A percentile compares a stretch with the other conserved stretches of the same genome.
Evolutionary conservation across 1,139 yeast genomes (phyloP).

Genomic region (Taphrina wiesneri): DNA sequence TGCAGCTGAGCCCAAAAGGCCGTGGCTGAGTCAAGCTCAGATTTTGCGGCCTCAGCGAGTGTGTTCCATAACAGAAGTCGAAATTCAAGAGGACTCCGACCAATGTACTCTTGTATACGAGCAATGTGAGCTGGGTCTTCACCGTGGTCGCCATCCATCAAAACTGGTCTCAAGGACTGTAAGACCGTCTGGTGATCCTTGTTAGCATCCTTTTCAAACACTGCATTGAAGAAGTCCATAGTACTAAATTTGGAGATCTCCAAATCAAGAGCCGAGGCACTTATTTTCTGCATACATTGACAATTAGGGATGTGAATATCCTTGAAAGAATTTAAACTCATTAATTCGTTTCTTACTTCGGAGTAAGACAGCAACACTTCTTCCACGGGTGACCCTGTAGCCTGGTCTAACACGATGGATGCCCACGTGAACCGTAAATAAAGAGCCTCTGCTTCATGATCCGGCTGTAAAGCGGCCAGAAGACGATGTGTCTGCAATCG

Average conservation of each 20-base stretch:
- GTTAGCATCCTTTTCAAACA: constrained; percentile 49
- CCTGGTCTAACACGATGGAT: constrained; percentile 48
- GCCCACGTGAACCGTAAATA: constrained; percentile 50
- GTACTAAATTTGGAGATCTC: constrained; percentile 70
- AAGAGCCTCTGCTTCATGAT: neutral
- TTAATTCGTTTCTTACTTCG: constrained; percentile 34
- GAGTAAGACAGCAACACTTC: constrained; percentile 39
- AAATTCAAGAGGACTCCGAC: constrained; percentile 64
- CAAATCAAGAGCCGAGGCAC: constrained; percentile 54
- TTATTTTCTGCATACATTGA: constrained; percentile 60
- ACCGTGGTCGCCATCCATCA: constrained; percentile 42
- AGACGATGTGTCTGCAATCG: constrained; percentile 39
- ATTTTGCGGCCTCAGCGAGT: constrained; percentile 59
- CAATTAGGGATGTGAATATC: constrained; percentile 47
- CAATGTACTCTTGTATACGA: constrained; percentile 52
- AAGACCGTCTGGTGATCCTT: constrained; percentile 53
- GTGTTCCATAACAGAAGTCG: constrained; percentile 75
- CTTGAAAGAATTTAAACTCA: neutral
- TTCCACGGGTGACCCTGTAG: constrained; percentile 44
- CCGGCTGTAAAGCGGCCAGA: constrained; percentile 41
- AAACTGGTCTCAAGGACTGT: constrained; percentile 57
- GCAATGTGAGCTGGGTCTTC: constrained; percentile 21
- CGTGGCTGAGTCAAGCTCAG: neutral
- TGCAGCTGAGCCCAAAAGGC: neutral
- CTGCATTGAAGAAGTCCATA: constrained; percentile 63